Evolutionary conservation across 331 rosid genomes (phyloP), one percentile per base, ranked within the genome.

Genomic region (Pyrus hybrid): DNA sequence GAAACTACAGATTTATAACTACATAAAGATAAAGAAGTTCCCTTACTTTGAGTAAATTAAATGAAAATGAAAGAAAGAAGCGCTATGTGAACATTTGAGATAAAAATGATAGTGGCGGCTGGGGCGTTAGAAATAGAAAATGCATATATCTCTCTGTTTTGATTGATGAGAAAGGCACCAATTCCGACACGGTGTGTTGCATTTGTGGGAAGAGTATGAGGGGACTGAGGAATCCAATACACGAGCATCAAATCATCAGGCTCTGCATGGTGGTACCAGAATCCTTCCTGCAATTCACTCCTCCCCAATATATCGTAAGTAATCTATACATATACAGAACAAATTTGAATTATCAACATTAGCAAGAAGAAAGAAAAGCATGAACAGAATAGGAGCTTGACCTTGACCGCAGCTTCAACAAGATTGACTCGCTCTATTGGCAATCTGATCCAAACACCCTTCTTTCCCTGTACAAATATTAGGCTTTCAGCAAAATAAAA

Each of bases 211-310:
- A 92, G 80, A 49, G 96, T 89, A 57, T 79, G 74, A 30, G 75
- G 32, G 43, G 80, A 78, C 66, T 74, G 85, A 6, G 97, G 90
- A 79, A 94, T 87, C 97, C 99, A 94, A 72, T 80, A 79, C 5
- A 92, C 90, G 12, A 94, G 90, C 96, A 94, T 94, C 80, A 92
- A 78, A 79, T 92, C 87, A 14, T 84, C 80, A 51, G 97, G 91
- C 85, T 92, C 97, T 2, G 97, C 99, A 69, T 94, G 97, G 84
- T 94, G 97, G 79, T 85, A 92, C 93, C 90, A 87, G 76, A 94
- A 94, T 18, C 97, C 97, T 77, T 92, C 91, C 99, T 92, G 88
- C 75, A 67, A 6, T 61, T 18, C 68, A 72, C 62, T 56, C 37
- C 47, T 32, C 16, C 66, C 68, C 77, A 65, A 35, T 16, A 47